Percentiles rank a stretch among this genome's conserved stretches.
phyloP scores from a whole-genome alignment of 768 basidiomycete genomes.

The Boletus pseudopeckii region DNA sequence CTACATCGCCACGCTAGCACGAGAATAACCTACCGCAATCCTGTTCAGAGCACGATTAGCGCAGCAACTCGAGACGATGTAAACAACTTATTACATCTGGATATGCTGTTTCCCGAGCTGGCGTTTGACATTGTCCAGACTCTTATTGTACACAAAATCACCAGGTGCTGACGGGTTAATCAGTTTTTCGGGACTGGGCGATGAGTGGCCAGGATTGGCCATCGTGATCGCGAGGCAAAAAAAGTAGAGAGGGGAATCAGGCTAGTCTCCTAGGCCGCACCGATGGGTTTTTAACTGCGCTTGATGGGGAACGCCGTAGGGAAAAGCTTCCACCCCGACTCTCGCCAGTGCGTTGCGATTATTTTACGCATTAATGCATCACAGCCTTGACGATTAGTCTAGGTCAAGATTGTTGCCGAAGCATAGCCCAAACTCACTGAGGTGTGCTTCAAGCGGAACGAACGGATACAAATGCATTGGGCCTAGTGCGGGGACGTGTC shows the following conservation, averaged over 20 bases:
- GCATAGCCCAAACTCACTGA: too few relatives aligned
- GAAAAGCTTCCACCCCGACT: neutral
- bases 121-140: conserved; percentile 18
- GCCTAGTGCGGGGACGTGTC: too few relatives aligned
- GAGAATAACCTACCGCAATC: conserved; percentile 17
- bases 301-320: neutral
- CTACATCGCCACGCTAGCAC: neutral
- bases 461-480: too few relatives aligned
- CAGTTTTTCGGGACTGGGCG: neutral
- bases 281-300: neutral
- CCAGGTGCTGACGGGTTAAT: neutral
- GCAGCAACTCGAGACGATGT: neutral
- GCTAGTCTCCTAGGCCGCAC: neutral
- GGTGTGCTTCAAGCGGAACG: too few relatives aligned
- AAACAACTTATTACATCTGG: conserved; percentile 13
- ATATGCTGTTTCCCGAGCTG: conserved; percentile 20
- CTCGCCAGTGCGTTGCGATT: too few relatives aligned
- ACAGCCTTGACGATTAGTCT: neutral
- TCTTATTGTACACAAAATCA: conserved; percentile 13
- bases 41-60: conserved; percentile 5
- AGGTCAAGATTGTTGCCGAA: too few relatives aligned
- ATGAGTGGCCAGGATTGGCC: neutral
- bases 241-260: neutral
- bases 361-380: neutral
- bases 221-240: neutral